Base-by-base conservation (phyloP, 169 alveolate genomes). In the Plasmodium adleri region DNA sequence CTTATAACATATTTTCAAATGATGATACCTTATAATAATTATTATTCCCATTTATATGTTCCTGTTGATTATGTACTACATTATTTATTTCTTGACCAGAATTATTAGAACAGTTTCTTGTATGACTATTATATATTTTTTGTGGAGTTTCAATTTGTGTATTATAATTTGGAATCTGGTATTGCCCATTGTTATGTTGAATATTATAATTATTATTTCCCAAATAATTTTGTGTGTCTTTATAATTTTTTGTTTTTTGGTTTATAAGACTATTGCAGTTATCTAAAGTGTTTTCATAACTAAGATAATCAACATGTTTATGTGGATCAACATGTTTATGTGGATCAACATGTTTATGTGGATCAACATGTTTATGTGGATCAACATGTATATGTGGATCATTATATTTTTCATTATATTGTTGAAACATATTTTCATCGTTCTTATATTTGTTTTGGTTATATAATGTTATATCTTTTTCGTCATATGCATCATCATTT, bases 11-110 rank as follows among this genome's bases (percentile, higher is more conserved):
- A 49, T 78, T 76, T 7, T 66, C 67, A 28, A 66, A 39, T 15
- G 89, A 78, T 43, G 89, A 76, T 20, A 64, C 50, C 28, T 59
- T 78, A 13, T 43, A 78, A 39, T 20, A 78, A 39, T 8, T 78
- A 28, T 47, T 22, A 12, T 43, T 50, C 7, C 52, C 72, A 47
- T 64, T 32, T 9, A 32, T 12, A 20, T 17, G 10, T n/a, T 32
- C 85, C 13, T 28, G 7, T 10, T 26, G 8, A 20, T 24, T 28
- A n/a, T 52, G 22, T 24, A 20, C 20, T 15, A 10, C 5, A 50
- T 17, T 50, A 50, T 71, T 49, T 49, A 26, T 26, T 49, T 71
- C 13, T 71, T 45, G 50, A 26, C 52, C 9, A 71, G 15, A 50
- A 54, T 15, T 56, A 32, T 54, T 52, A 20, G 58, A 54, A 10